A percentile compares a stretch with the other conserved stretches of the same genome.
phyloP scores from a whole-genome alignment of 805 yeast species.

The Maudiozyma serrabonitensis region DNA sequence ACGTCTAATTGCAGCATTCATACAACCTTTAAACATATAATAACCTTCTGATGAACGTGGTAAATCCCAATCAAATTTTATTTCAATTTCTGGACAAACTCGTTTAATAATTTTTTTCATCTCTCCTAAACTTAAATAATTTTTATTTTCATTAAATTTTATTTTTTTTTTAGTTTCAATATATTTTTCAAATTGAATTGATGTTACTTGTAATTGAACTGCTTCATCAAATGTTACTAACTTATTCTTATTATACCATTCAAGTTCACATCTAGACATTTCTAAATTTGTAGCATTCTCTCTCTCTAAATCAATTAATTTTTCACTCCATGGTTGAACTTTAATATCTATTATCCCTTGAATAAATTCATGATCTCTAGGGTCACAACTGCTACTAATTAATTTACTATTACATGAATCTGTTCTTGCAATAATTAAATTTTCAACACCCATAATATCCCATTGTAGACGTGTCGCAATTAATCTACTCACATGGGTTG shows the following conservation, averaged over 20 bases:
- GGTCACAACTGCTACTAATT: conserved; percentile 43
- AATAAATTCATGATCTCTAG: conserved; percentile 47
- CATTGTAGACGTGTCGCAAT: conserved; percentile 53
- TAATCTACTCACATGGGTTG: conserved; percentile 44
- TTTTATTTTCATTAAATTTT: conserved; percentile 18
- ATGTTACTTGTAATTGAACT: conserved; percentile 24
- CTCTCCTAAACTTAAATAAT: conserved; percentile 18
- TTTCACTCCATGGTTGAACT: conserved; percentile 37
- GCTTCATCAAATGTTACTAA: conserved; percentile 44
- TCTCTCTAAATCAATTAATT: conserved; percentile 34
- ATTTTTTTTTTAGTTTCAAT: conserved; percentile 10
- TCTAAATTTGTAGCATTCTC: conserved; percentile 30
- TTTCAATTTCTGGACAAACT: conserved; percentile 25
- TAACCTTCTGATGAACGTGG: conserved; percentile 52
- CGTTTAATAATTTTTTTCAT: conserved; percentile 16
- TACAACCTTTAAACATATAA: conserved; percentile 39
- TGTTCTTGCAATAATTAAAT: conserved; percentile 50
- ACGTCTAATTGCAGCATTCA: conserved; percentile 46
- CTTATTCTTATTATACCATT: conserved; percentile 38
- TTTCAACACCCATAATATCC: conserved; percentile 54
- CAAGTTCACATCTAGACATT: conserved; percentile 33
- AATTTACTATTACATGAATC: conserved; percentile 49
- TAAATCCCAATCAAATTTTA: conserved; percentile 49
- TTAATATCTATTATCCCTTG: conserved; percentile 33
- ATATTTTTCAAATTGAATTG: conserved; percentile 20